These are phyloP conservation scores for Quillaja saponaria DNA, from an alignment of 306 rosid species.

Conservation along the genomic window DNA sequence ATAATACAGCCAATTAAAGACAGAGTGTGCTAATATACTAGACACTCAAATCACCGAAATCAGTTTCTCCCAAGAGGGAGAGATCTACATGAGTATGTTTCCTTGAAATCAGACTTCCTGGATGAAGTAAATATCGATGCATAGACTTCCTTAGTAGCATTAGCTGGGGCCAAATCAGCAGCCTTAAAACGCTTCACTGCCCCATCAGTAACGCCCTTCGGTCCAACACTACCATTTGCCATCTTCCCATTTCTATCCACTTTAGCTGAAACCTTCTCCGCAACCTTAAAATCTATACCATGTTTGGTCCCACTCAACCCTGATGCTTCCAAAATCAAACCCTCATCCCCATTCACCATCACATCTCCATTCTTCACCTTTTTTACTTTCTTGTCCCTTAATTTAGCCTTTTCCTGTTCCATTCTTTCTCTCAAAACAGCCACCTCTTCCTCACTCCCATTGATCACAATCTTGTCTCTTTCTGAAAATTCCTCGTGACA, in stretches of 20 bases:
- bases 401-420: slow-evolving; percentile 68
- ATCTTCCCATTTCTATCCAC: slow-evolving; percentile 49
- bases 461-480: slow-evolving; percentile 69
- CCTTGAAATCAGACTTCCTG: slow-evolving; percentile 71
- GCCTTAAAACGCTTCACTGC: slow-evolving; percentile 75
- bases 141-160: slow-evolving; percentile 82
- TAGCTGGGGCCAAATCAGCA: slow-evolving; percentile 55
- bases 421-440: slow-evolving; percentile 67
- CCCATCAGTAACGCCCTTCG: slow-evolving; percentile 44
- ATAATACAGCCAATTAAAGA: slow-evolving; percentile 13
- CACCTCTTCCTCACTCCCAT: slow-evolving; percentile 90
- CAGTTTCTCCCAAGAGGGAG: slow-evolving; percentile 93
- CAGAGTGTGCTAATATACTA: slow-evolving; percentile 6
- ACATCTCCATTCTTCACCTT: slow-evolving; percentile 52
- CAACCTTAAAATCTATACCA: slow-evolving; percentile 57
- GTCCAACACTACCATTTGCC: slow-evolving; percentile 41
- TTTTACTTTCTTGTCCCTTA: slow-evolving; percentile 63
- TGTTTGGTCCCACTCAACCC: slow-evolving; percentile 77
- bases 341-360: slow-evolving; percentile 32
- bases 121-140: slow-evolving; percentile 90
- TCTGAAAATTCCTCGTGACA: slow-evolving; percentile 62
- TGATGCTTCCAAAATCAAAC: slow-evolving; percentile 37
- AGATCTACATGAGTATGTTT: slow-evolving; percentile 73
- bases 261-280: slow-evolving; percentile 54
- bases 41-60: slow-evolving; percentile 33